phyloP scores from a whole-genome alignment of 1,139 yeast species.

The Diutina scorzettiae region DNA sequence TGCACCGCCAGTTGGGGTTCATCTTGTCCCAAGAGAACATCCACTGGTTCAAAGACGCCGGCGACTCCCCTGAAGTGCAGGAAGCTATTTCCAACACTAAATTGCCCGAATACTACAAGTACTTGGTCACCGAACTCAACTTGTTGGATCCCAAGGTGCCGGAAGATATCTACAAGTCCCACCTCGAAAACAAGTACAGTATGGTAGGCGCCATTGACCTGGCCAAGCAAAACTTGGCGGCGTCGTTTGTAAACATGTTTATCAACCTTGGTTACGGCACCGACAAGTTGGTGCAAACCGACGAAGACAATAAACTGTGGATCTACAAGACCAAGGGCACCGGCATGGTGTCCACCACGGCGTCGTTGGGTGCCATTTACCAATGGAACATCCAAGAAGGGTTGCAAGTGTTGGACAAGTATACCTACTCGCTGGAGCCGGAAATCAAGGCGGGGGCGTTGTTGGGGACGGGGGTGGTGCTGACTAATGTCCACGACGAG shows the following conservation, averaged over 20 bases:
- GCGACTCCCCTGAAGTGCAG: slow-evolving; percentile 67
- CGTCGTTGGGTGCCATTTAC: slow-evolving; percentile 79
- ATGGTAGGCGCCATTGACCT: slow-evolving; percentile 67
- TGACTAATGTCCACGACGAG: slow-evolving; percentile 91
- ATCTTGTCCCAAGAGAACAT: slow-evolving; percentile 73
- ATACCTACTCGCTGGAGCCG: slow-evolving; percentile 73
- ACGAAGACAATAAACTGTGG: slow-evolving; percentile 69
- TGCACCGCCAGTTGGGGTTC: slow-evolving; percentile 86
- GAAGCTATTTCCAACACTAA: slow-evolving; percentile 76
- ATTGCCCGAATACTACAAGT: slow-evolving; percentile 67
- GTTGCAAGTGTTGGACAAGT: slow-evolving; percentile 79
- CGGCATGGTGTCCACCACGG: slow-evolving; percentile 92
- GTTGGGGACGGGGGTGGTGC: slow-evolving; percentile 90
- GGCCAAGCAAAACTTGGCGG: slow-evolving; percentile 93
- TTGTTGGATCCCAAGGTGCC: slow-evolving; percentile 85
- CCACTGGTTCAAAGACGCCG: slow-evolving; percentile 55
- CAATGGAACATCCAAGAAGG: slow-evolving; percentile 93
- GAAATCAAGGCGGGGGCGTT: slow-evolving; percentile 94
- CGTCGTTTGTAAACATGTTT: slow-evolving; percentile 86
- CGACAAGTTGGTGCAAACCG: slow-evolving; percentile 70
- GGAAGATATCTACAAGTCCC: slow-evolving; percentile 88
- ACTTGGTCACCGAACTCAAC: slow-evolving; percentile 78
- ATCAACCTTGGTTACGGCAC: slow-evolving; percentile 83
- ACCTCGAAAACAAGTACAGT: slow-evolving; percentile 60
- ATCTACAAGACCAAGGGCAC: slow-evolving; percentile 85